Conservation (phyloP, 768 basidiomycete species). For the Naganishia randhawae region DNA sequence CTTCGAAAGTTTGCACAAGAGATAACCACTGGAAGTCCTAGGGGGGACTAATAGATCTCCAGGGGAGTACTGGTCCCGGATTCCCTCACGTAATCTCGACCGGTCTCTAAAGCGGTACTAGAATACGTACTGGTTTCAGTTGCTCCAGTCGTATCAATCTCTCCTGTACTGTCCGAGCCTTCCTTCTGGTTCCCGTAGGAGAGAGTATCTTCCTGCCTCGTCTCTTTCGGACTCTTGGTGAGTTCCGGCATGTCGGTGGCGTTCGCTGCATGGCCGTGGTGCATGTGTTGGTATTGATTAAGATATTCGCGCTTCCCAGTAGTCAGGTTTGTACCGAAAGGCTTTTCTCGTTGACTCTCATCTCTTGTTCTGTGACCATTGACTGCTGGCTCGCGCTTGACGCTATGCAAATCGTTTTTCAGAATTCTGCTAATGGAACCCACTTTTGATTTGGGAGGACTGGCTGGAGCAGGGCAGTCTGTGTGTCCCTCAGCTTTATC, state of each 20-base stretch:
- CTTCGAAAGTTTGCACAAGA: no score
- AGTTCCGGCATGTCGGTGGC: not conserved
- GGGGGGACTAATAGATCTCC: not conserved
- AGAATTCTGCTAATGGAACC: not conserved
- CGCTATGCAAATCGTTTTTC: not conserved
- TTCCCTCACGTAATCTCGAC: not conserved
- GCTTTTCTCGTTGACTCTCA: not conserved
- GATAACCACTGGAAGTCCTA: no score
- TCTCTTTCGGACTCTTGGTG: not conserved
- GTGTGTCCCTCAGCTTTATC: not conserved
- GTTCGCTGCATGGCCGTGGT: not conserved
- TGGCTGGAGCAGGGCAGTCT: not conserved
- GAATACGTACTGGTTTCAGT: no score
- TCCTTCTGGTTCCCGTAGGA: not conserved
- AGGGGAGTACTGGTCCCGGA: not conserved
- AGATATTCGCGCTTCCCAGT: conserved; percentile 7
- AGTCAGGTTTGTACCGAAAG: conserved; percentile 5
- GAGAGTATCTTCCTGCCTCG: not conserved
- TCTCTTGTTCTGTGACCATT: not conserved
- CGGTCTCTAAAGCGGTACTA: no score
- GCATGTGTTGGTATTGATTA: not conserved
- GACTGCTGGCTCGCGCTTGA: not conserved
- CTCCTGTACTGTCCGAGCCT: not conserved
- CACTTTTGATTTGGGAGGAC: not conserved
- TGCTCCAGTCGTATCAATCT: no score